Conservation (phyloP, 352 stramenopile genomes). For the Phytophthora kernoviae region DNA sequence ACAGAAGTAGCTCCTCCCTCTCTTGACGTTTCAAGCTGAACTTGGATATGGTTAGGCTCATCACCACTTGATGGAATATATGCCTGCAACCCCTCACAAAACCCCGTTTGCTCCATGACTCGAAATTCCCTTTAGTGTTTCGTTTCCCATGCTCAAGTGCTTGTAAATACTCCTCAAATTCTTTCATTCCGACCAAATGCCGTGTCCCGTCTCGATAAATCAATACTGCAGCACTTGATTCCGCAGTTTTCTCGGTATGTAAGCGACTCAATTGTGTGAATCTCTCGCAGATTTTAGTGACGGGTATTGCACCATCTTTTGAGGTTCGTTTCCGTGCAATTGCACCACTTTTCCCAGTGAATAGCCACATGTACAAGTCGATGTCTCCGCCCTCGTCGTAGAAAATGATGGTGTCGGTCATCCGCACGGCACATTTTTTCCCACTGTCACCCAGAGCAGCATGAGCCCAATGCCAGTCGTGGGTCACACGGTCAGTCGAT, state of each 20-base stretch:
- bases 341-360: slow-evolving; percentile 52
- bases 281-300: slow-evolving; percentile 47
- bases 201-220: slow-evolving; percentile 28
- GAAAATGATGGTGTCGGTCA: slow-evolving; percentile 49
- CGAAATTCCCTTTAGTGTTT: neutral
- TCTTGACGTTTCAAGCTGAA: slow-evolving; percentile 12
- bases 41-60: slow-evolving; percentile 24
- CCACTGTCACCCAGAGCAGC: slow-evolving; percentile 26
- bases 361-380: slow-evolving; percentile 44
- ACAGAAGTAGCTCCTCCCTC: slow-evolving; percentile 12
- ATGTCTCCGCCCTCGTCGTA: slow-evolving; percentile 11
- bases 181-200: slow-evolving; percentile 19
- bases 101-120: slow-evolving; percentile 7
- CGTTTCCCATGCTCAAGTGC: slow-evolving; percentile 10
- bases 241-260: slow-evolving; percentile 7
- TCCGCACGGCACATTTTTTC: slow-evolving; percentile 36
- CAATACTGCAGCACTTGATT: slow-evolving; percentile 20
- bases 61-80: slow-evolving; percentile 21
- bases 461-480: slow-evolving; percentile 48
- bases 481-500: slow-evolving; percentile 3
- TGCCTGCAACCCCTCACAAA: slow-evolving; percentile 23
- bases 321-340: slow-evolving; percentile 48
- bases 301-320: slow-evolving; percentile 21
- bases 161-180: slow-evolving; percentile 31
- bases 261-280: slow-evolving; percentile 43